Percentiles rank a stretch among this genome's conserved stretches.
These are phyloP conservation scores for Dendrobium nobile DNA, from an alignment of 106 monocot species.

Conservation along the genomic window DNA sequence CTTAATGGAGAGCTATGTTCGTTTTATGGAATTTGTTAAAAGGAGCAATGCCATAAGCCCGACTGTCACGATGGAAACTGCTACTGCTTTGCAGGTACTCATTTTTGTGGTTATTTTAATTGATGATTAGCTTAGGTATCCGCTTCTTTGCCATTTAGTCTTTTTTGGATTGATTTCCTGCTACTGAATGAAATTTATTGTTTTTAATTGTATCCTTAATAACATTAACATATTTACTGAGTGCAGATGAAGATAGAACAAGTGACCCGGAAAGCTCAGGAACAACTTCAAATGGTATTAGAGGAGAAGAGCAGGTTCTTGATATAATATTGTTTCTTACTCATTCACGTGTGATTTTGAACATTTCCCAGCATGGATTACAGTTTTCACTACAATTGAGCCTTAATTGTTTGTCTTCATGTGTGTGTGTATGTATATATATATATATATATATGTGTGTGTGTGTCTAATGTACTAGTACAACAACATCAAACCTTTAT, in stretches of 20 bases:
- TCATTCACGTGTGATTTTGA: neutral
- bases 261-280: constrained; percentile 92
- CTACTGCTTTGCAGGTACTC: constrained; percentile 87
- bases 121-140: neutral
- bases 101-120: constrained; percentile 4
- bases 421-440: no score
- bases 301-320: constrained; percentile 84
- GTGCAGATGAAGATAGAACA: constrained; percentile 84
- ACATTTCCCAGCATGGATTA: neutral
- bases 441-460: no score
- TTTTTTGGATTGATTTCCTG: neutral
- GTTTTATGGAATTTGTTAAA: constrained; percentile 79
- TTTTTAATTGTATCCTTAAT: neutral
- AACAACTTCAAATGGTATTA: constrained; percentile 88
- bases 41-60: constrained; percentile 98
- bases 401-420: neutral
- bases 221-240: neutral
- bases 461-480: no score
- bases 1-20: constrained; percentile 75
- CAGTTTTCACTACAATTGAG: neutral
- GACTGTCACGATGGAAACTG: constrained; percentile 77
- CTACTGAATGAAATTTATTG: neutral
- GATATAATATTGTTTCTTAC: neutral
- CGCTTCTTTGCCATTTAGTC: neutral
- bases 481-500: no score